Conservation (phyloP, 257 asterid genomes). For the Thymus quinquecostatus region DNA sequence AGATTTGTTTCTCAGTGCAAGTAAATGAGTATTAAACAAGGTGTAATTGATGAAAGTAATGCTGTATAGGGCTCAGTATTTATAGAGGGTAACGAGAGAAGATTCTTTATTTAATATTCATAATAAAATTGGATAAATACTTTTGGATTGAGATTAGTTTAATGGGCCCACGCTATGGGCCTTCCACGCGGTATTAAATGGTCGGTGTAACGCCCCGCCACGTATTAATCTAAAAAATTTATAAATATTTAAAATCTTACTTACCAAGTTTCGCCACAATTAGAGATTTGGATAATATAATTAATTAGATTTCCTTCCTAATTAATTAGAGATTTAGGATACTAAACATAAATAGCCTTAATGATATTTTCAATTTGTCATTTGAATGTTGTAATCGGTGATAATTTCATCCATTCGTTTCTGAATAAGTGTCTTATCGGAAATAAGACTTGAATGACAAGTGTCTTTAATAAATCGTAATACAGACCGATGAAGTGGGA, state of each 20-base stretch:
- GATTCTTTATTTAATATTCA: not conserved
- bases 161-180: conserved; percentile 11
- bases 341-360: too few species aligned
- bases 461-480: too few species aligned
- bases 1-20: not conserved
- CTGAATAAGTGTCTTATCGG: too few species aligned
- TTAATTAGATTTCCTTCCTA: too few species aligned
- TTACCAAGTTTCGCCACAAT: not conserved
- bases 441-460: not conserved
- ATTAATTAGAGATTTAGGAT: not conserved
- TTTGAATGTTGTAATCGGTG: not conserved
- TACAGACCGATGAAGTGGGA: too few species aligned
- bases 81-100: conserved; percentile 23
- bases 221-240: not conserved
- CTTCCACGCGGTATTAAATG: conserved; percentile 34
- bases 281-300: too few species aligned
- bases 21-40: not conserved
- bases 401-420: not conserved
- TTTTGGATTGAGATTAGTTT: conserved; percentile 2
- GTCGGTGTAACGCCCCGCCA: conserved; percentile 16
- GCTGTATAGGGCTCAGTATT: not conserved
- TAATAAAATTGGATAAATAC: not conserved
- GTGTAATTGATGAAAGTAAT: not conserved
- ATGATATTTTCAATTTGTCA: too few species aligned
- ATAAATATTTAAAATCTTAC: too few species aligned